phyloP scores from a whole-genome alignment of 257 asterid genomes.

The Solanum sejunctum region DNA sequence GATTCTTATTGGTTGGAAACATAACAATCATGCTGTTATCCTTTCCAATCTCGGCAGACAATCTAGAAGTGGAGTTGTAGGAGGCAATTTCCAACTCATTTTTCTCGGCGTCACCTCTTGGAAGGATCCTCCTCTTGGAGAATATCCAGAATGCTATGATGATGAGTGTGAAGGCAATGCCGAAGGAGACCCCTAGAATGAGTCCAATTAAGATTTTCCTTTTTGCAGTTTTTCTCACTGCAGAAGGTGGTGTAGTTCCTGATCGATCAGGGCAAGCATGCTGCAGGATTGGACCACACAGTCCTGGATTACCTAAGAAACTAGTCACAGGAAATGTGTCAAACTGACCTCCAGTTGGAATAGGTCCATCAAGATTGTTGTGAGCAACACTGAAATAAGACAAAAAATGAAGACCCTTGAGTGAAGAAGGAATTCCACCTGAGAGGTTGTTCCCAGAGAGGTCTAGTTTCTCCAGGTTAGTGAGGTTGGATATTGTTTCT shows the following conservation, averaged over 20 bases:
- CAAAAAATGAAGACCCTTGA: conserved; percentile 60
- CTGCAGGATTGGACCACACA: conserved; percentile 62
- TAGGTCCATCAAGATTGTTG: conserved; percentile 71
- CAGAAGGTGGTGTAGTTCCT: conserved; percentile 7
- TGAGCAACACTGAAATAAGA: conserved; percentile 77
- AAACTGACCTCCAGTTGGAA: conserved; percentile 87
- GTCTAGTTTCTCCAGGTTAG: conserved; percentile 70
- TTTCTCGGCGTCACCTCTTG: conserved; percentile 37
- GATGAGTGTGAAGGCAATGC: conserved; percentile 37
- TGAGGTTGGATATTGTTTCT: conserved; percentile 56
- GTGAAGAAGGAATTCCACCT: conserved; percentile 74
- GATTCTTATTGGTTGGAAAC: conserved; percentile 55
- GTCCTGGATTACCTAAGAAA: conserved; percentile 57
- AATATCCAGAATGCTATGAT: conserved; percentile 55
- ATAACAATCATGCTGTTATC: conserved; percentile 62
- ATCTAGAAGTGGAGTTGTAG: conserved; percentile 56
- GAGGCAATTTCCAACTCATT: conserved; percentile 41
- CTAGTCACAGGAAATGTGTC: conserved; percentile 66
- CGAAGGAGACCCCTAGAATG: conserved; percentile 53
- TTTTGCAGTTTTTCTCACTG: conserved; percentile 24
- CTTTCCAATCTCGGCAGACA: conserved; percentile 43
- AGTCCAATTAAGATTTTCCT: conserved; percentile 58
- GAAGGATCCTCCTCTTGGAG: conserved; percentile 52
- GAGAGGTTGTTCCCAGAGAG: conserved; percentile 63
- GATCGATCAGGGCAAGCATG: conserved; percentile 28